Base-by-base conservation (phyloP, 768 basidiomycete species). In the Fibroporia radiculosa region DNA sequence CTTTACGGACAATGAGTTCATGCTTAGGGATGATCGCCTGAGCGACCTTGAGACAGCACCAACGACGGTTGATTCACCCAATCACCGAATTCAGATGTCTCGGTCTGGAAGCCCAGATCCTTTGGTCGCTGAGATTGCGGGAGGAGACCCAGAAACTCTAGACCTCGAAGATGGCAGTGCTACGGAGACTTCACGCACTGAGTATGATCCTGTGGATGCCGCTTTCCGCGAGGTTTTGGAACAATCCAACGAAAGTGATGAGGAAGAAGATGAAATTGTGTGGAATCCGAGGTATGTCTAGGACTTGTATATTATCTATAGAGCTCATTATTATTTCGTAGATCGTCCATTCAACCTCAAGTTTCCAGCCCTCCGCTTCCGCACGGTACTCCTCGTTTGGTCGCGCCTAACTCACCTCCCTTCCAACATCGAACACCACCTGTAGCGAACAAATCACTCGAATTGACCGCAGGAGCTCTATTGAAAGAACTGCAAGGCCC, bases 131-230 rank as follows among this genome's bases (percentile, higher is more conserved):
- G 40, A 28, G 19, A 18, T 27, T 47, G 62, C 44, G 51, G 59
- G 10, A 42, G 52, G 11, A 56, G 48, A 34, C 10, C 48, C 40
- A 35, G 50, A 19, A 54, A 44, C 51, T 16, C 43, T 51, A 22
- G 63, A 64, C 23, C 45, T 49, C 6, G 60, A 63, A 12, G 79
- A 82, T 18, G 87, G 77, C 40, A 75, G 75, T 52, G 78, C 77
- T 34, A 88, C 83, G 16, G 70, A 75, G 38, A 81, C 80, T 22
- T 84, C 78, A 8, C 75, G 73, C 32, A 87, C 84, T 1, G 89
- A 91, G 36, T 88, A 91, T 50, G 95, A 95, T 55, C 79, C 84
- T 0, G 75, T 96, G 26, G 75, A 71, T 10, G 76, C 81, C 10
- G 84, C 78, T 4, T 82, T 88, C 56, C 64, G 74, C 22, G 63